These are phyloP conservation scores for Euphrasia arctica DNA, from an alignment of 305 asterid species.

Conservation along the genomic window DNA sequence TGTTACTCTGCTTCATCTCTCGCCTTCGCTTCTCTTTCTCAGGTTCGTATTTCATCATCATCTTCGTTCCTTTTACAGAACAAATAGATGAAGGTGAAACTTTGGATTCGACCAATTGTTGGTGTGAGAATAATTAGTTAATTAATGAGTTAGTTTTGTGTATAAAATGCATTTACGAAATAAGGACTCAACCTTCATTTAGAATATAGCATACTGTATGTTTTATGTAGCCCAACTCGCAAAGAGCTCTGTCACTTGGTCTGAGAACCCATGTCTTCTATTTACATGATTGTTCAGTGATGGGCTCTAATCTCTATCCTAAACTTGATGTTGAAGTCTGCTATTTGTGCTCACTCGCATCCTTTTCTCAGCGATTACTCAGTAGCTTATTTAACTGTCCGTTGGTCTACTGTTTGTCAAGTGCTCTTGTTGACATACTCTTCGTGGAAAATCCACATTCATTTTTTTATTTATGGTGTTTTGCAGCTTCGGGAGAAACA, in stretches of 20 bases:
- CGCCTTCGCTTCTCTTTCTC: conserved; percentile 41
- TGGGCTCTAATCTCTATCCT: not conserved
- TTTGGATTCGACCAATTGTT: not conserved
- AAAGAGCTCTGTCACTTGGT: not conserved
- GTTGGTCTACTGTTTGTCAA: not conserved
- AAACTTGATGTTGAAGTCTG: not conserved
- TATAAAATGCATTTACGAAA: not conserved
- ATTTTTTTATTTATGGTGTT: conserved; percentile 27
- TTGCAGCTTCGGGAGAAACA: conserved; percentile 52
- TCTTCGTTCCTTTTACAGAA: not conserved
- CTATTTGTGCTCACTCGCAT: no score
- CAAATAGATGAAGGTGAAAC: not conserved
- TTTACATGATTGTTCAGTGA: not conserved
- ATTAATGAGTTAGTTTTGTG: not conserved
- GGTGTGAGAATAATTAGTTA: not conserved
- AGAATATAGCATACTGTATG: no score
- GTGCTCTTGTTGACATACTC: not conserved
- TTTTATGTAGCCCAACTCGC: no score
- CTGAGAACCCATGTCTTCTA: not conserved
- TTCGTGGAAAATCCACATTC: conserved; percentile 3
- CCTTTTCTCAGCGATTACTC: not conserved
- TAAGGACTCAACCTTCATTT: no score
- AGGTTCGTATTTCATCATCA: conserved; percentile 37
- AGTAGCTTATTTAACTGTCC: not conserved
- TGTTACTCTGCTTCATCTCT: conserved; percentile 39